Conservation (phyloP, 441 rosid genomes). For the Croton laevigatus region DNA sequence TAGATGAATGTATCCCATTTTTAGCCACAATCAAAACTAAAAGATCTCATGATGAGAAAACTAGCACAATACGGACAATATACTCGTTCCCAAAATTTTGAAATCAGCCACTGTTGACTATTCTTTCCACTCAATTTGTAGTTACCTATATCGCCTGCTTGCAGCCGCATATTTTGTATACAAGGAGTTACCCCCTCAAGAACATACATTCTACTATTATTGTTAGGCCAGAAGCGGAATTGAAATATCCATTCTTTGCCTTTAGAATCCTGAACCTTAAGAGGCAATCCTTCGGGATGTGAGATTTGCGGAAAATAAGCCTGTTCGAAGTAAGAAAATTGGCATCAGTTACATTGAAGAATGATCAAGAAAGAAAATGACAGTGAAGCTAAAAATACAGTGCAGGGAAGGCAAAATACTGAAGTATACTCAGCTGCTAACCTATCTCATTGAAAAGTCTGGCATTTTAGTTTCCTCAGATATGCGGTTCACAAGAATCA, state of each 20-base stretch:
- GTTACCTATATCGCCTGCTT: constrained; percentile 97
- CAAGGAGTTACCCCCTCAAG: constrained; percentile 94
- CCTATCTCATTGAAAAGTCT: constrained; percentile 2
- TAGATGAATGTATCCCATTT: constrained; percentile 8
- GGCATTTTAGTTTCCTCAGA: not conserved
- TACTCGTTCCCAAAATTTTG: not conserved
- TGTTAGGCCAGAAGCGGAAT: constrained; percentile 97
- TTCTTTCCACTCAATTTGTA: constrained; percentile 16
- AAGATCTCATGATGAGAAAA: constrained; percentile 16
- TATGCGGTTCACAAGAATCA: not conserved
- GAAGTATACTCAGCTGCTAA: not conserved
- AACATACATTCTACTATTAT: constrained; percentile 92
- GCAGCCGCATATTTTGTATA: constrained; percentile 91
- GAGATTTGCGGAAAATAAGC: constrained; percentile 88
- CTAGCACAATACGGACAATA: constrained; percentile 6
- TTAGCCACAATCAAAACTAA: constrained; percentile 6
- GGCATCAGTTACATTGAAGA: constrained; percentile 17
- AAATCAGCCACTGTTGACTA: constrained; percentile 7
- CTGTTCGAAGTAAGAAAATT: constrained; percentile 38
- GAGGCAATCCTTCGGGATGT: constrained; percentile 89
- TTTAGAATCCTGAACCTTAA: constrained; percentile 85
- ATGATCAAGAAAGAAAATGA: constrained; percentile 18
- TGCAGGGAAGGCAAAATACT: not conserved
- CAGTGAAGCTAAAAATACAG: not conserved
- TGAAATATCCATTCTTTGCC: constrained; percentile 98